phyloP scores from a whole-genome alignment of 768 basidiomycete genomes.

The Termitomyces eurrhizus region DNA sequence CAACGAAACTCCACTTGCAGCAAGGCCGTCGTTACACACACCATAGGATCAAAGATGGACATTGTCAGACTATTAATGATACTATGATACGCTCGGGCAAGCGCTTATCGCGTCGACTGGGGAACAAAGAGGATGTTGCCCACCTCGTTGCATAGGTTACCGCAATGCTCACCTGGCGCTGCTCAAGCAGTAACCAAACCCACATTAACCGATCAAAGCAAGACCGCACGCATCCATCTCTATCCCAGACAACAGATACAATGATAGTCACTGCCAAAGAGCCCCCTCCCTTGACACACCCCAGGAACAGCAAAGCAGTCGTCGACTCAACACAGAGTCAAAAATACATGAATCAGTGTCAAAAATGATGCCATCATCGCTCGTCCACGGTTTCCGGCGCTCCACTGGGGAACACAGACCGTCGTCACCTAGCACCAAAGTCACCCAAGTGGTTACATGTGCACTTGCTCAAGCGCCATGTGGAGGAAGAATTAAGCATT shows the following conservation, averaged over 20 bases:
- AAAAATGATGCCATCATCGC: no score
- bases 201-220: background rate
- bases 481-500: no score
- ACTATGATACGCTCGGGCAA: background rate
- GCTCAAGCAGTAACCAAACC: background rate
- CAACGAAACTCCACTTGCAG: background rate
- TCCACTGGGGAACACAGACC: conserved; percentile 1
- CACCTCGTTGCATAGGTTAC: conserved; percentile 26
- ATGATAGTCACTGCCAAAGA: no score
- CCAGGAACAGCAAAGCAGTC: no score
- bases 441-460: conserved; percentile 26
- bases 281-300: no score
- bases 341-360: no score
- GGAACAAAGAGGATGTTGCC: conserved; percentile 17
- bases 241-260: background rate
- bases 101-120: background rate
- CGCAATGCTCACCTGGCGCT: conserved; percentile 19
- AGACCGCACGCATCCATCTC: no score
- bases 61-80: background rate
- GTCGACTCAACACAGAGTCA: no score
- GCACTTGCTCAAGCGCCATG: background rate
- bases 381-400: no score
- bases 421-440: conserved; percentile 12
- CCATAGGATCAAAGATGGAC: background rate
- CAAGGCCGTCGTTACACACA: background rate